phyloP scores from a whole-genome alignment of 78 protist genomes.

The Pelomyxa schiedti region DNA sequence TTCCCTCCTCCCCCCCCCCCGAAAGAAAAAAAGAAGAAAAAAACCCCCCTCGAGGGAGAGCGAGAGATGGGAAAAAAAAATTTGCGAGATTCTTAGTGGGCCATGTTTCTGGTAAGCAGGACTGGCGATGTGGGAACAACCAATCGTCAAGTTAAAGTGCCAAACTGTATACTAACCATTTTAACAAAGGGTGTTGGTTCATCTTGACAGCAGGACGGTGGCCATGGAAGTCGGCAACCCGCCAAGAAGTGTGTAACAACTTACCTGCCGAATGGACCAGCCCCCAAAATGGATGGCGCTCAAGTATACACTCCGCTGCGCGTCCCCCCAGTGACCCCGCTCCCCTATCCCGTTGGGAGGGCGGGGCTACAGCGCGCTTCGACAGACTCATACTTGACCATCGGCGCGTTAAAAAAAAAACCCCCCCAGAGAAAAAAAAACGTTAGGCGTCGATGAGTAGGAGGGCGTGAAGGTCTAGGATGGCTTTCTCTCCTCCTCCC shows the following conservation, averaged over 20 bases:
- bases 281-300: slow-evolving; percentile 89
- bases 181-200: slow-evolving; percentile 76
- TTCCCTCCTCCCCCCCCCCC: too few species aligned
- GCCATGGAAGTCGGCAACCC: slow-evolving; percentile 72
- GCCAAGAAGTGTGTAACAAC: slow-evolving; percentile 75
- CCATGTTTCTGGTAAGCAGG: slow-evolving; percentile 89
- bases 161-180: slow-evolving; percentile 59
- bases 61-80: background rate
- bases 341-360: too few species aligned
- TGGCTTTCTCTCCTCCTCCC: too few species aligned
- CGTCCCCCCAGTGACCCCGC: too few species aligned
- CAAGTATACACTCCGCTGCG: slow-evolving; percentile 57
- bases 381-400: too few species aligned
- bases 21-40: too few species aligned
- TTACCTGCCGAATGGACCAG: slow-evolving; percentile 75
- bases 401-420: too few species aligned
- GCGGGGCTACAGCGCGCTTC: too few species aligned
- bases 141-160: slow-evolving; percentile 69
- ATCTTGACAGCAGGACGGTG: slow-evolving; percentile 81
- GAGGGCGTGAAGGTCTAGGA: slow-evolving; percentile 67
- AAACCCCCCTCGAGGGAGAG: too few species aligned
- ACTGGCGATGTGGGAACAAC: slow-evolving; percentile 90
- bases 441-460: slow-evolving; percentile 35
- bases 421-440: too few species aligned
- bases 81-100: slow-evolving; percentile 67